Base-by-base conservation (phyloP, 1,284 basidiomycete genomes). In the Thecaphora thlaspeos region DNA sequence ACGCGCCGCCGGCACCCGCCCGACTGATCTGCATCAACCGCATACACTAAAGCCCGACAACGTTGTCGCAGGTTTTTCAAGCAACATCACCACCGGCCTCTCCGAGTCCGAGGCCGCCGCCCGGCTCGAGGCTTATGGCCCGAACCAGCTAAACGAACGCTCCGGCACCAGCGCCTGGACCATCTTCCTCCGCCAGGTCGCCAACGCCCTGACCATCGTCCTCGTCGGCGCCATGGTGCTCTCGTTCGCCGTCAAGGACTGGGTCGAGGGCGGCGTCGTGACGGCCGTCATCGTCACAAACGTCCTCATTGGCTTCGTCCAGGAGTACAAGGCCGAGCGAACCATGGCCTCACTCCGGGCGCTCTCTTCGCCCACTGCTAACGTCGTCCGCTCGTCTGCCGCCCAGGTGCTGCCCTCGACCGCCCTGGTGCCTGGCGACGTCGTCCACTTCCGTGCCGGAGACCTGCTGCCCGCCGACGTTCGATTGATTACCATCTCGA, bases 181-280 rank as follows among this genome's bases (percentile, higher is more conserved):
- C 37, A 72, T 73, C 57, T 48, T 71, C n/a, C 48, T 71, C 18
- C 61, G 71, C 24, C 71, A 73, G 51, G 66, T 71, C 48, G 68
- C 68, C 45, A 73, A 73, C 24, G 70, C 70, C 22, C 59, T 73
- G 26, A 73, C 71, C 15, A 42, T 73, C 21, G 69, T 73, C 26
- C 75, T 84, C 55, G 77, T 86, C 51, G 82, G 82, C 24, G 85
- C 84, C 34, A 81, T 87, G 79, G 83, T 83, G 3, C 80, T 86
- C 9, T 85, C 84, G 14, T 85, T 86, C 56, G 85, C 70, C 41
- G 65, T 75, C 48, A 52, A 60, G 56, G 83, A 84, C 58, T 87
- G 82, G 79, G 82, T 86, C 55, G 84, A 84, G 68, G 85, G 83
- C 19, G 84, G 82, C 48, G 85, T 87, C 45, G 85, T 86, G 58